Evolutionary conservation across 2,329 filamentous ascomycete genomes (phyloP), one percentile per base, ranked within the genome.

Genomic region (Stemphylium lycopersici): DNA sequence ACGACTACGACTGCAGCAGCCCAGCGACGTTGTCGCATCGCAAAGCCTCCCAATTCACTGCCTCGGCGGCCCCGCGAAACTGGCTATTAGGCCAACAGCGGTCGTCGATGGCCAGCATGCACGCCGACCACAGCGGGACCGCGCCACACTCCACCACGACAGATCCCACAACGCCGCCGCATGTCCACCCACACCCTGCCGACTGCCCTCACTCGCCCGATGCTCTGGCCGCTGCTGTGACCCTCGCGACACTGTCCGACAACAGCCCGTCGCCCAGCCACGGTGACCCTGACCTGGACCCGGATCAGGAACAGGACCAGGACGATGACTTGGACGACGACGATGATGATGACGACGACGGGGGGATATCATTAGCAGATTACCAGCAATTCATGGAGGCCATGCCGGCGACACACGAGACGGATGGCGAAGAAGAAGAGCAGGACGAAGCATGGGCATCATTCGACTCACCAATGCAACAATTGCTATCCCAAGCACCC

Each of bases 211-310:
- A 59, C 42, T 62, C 68, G 13, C 62, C 61, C 48, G 62, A 56
- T 54, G 58, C 57, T 34, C 50, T 65, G 50, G 69, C 69, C 26
- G 63, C 67, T 48, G 65, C 65, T 11, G 56, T 64, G 15, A 67
- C 67, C 2, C 69, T 71, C 43, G 64, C 71, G 44, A 61, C 67
- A 6, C 66, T 70, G 48, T 63, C 67, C 13, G 68, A 69, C 59
- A 69, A 57, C 59, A 62, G 69, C 24, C 66, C 69, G 41, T 55
- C 65, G 52, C 66, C 66, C 36, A 65, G 66, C 59, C 60, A 67
- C 56, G 65, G 41, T 10, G 45, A 33, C 24, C 34, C 31, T 39
- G 44, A 22, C 33, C 22, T 31, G n/a, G 42, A 42, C 37, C 22
- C 36, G 11, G 60, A 48, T 26, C 34, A 50, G n/a, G 60, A 50